Evolutionary conservation across 352 stramenopile genomes (phyloP), one percentile per base, ranked within the genome.

Genomic region (Phytophthora citricola): DNA sequence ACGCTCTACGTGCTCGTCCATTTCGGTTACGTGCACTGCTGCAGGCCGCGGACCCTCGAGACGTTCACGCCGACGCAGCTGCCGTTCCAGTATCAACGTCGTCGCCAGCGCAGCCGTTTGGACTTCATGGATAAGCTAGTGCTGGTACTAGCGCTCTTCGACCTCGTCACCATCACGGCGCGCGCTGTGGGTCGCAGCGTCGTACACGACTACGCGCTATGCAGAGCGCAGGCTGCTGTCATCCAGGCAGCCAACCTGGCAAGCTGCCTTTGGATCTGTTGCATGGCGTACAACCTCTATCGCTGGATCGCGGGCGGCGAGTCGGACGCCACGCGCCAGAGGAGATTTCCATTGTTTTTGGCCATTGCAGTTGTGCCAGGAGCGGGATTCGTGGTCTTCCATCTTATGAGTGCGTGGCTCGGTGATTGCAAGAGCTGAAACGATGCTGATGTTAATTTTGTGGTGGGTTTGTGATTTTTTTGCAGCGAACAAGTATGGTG

Each of bases 211-310:
- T 12, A 57, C 17, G 49, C 68, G 39, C 63, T 90, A 1, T 95
- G 87, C 29, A 54, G 79, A 26, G 45, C 81, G 0, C 87, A 95
- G 56, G 85, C 76, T 20, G 63, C 76, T 0, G 60, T 88, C n/a
- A 81, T 90, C 52, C 74, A 95, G 51, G 70, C 70, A 7, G 63
- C 66, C 14, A 78, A 78, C 17, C 70, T 95, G 17, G 78, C 78
- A 14, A 82, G 79, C 58, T 92, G 80, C 48, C 66, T 85, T 34
- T 95, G 87, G 82, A 82, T 87, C 34, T 90, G 75, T 39, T 95
- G 85, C 54, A 92, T 93, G 63, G 78, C 82, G 7, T 93, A 87
- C 68, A 93, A 93, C 46, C 69, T 95, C 12, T 92, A 93, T 62
- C 78, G 83, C 3, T 95, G 87, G 87, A 88, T 93, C 45, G 81